phyloP scores from a whole-genome alignment of 192 early-diverging fungal species.

The Podila horticola region DNA sequence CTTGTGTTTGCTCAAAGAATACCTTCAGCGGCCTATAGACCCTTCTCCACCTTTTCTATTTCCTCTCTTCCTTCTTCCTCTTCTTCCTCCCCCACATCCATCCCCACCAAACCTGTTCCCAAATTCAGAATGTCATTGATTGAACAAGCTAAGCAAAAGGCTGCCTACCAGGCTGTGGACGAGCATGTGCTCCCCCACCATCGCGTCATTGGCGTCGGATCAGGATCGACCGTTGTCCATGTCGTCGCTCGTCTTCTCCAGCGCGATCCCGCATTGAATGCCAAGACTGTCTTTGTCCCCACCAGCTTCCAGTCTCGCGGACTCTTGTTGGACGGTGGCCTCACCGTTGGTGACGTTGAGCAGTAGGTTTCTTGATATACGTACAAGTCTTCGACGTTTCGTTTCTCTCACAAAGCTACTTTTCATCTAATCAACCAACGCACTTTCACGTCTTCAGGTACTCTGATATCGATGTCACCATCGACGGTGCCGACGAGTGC shows the following conservation, averaged over 20 bases:
- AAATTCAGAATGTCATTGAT: slow-evolving; percentile 54
- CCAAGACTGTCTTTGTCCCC: slow-evolving; percentile 86
- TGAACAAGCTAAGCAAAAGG: slow-evolving; percentile 83
- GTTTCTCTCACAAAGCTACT: neutral
- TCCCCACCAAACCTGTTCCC: neutral
- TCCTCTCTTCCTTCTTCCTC: neutral
- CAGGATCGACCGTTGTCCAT: slow-evolving; percentile 89
- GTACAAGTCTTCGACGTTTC: neutral
- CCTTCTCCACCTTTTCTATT: neutral
- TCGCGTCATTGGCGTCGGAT: slow-evolving; percentile 88
- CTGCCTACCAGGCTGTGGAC: slow-evolving; percentile 92
- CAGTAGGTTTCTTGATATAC: slow-evolving; percentile 60
- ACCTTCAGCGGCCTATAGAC: neutral
- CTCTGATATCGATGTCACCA: slow-evolving; percentile 85
- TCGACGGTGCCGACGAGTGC: slow-evolving; percentile 92
- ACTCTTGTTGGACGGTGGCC: slow-evolving; percentile 83
- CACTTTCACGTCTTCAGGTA: slow-evolving; percentile 52
- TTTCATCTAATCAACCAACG: neutral
- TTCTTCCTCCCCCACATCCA: neutral
- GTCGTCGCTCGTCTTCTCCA: slow-evolving; percentile 82
- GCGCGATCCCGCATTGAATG: slow-evolving; percentile 69
- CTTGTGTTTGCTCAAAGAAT: neutral
- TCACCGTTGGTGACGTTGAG: slow-evolving; percentile 81
- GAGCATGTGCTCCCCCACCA: slow-evolving; percentile 77
- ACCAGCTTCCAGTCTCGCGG: slow-evolving; percentile 93